phyloP scores from a whole-genome alignment of 495 filamentous ascomycete genomes.

The Xylona heveae region DNA sequence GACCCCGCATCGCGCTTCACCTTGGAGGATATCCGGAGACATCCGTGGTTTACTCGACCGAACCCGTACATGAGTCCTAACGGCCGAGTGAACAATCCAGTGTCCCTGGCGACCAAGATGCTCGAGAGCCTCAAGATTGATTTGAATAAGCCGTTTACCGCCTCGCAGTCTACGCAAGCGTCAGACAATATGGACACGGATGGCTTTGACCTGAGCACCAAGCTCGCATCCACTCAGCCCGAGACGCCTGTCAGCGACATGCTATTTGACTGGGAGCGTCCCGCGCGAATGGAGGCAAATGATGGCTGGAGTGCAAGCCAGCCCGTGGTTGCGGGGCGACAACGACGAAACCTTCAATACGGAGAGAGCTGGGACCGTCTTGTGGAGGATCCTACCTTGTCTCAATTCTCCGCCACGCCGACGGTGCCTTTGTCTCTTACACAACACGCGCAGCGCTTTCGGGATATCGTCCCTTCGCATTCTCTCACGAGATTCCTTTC shows the following conservation, averaged over 20 bases:
- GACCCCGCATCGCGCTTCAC: slow-evolving; percentile 59
- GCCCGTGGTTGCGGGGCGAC: slow-evolving; percentile 11
- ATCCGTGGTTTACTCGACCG: slow-evolving; percentile 83
- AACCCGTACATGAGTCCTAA: slow-evolving; percentile 56
- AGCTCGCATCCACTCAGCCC: slow-evolving; percentile 56
- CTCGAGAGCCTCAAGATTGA: slow-evolving; percentile 85
- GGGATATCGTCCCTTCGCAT: slow-evolving; percentile 66
- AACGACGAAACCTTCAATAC: slow-evolving; percentile 7
- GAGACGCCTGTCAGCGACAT: slow-evolving; percentile 46
- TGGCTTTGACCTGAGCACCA: slow-evolving; percentile 18
- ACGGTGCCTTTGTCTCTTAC: slow-evolving; percentile 64
- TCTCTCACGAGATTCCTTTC: slow-evolving; percentile 85
- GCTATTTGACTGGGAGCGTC: slow-evolving; percentile 60
- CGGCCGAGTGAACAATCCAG: slow-evolving; percentile 56
- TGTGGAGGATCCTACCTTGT: slow-evolving; percentile 75
- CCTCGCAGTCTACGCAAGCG: slow-evolving; percentile 17
- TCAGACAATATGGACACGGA: slow-evolving; percentile 34
- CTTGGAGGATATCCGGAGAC: slow-evolving; percentile 68
- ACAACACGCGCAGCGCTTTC: slow-evolving; percentile 70
- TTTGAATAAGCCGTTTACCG: slow-evolving; percentile 41
- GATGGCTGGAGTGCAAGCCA: slow-evolving; percentile 19
- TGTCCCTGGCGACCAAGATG: slow-evolving; percentile 78
- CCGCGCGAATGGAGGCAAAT: slow-evolving; percentile 13
- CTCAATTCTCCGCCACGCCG: slow-evolving; percentile 69
- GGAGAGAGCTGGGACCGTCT: slow-evolving; percentile 32